Percentiles rank a stretch among this genome's conserved stretches.
phyloP scores from a whole-genome alignment of 495 filamentous ascomycete species.

The Cetradonia linearis region DNA sequence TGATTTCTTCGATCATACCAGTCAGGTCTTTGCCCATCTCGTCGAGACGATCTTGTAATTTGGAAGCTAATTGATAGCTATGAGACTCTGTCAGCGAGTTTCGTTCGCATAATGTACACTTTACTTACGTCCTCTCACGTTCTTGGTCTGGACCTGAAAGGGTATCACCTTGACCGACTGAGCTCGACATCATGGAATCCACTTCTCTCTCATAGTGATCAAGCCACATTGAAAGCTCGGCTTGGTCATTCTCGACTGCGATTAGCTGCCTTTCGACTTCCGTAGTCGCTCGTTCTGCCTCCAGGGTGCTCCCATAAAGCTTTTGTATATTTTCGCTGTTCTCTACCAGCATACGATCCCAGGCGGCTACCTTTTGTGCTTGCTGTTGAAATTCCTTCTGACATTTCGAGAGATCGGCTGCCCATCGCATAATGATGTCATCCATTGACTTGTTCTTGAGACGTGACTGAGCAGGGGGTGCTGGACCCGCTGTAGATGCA shows the following conservation, averaged over 20 bases:
- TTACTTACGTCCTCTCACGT: slow-evolving; percentile 68
- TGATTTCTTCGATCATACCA: slow-evolving; percentile 97
- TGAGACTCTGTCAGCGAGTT: slow-evolving; percentile 19
- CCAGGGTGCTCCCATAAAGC: slow-evolving; percentile 74
- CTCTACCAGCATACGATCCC: slow-evolving; percentile 85
- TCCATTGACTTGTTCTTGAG: slow-evolving; percentile 99
- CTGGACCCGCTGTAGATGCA: slow-evolving; percentile 66
- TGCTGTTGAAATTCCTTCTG: slow-evolving; percentile 90
- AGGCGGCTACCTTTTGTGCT: slow-evolving; percentile 72
- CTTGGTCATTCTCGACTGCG: slow-evolving; percentile 81
- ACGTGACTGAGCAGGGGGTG: slow-evolving; percentile 68
- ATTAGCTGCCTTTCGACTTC: slow-evolving; percentile 86
- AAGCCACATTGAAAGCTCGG: slow-evolving; percentile 72
- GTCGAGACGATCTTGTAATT: slow-evolving; percentile 72
- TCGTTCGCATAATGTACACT: neutral
- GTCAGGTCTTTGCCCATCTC: slow-evolving; percentile 84
- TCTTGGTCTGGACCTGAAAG: slow-evolving; percentile 85
- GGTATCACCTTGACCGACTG: slow-evolving; percentile 55
- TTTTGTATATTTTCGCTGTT: slow-evolving; percentile 88
- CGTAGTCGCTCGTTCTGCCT: slow-evolving; percentile 79
- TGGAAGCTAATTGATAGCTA: slow-evolving; percentile 80
- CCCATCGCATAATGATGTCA: slow-evolving; percentile 98
- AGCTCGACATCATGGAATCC: slow-evolving; percentile 69
- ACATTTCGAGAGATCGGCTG: slow-evolving; percentile 85
- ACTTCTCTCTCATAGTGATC: slow-evolving; percentile 86